These are phyloP conservation scores for Arthonia radiata DNA, from an alignment of 495 filamentous ascomycete genomes.

Conservation along the genomic window DNA sequence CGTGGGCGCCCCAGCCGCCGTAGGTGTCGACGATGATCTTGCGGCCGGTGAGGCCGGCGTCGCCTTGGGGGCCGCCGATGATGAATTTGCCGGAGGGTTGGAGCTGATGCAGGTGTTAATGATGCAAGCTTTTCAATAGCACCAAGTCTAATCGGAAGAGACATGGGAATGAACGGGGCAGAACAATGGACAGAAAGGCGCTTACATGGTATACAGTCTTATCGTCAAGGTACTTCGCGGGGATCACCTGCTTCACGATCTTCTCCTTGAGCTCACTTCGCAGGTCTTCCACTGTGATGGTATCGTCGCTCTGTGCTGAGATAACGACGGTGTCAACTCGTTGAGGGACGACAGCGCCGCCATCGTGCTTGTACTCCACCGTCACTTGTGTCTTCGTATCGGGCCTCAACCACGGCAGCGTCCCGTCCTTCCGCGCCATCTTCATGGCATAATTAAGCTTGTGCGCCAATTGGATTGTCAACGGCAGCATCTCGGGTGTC, in stretches of 20 bases:
- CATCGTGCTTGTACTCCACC: constrained; percentile 91
- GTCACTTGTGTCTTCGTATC: constrained; percentile 99
- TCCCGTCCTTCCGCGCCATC: constrained; percentile 60
- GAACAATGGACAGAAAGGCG: too few species aligned
- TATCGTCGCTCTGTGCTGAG: constrained; percentile 74
- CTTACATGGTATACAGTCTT: constrained; percentile 78
- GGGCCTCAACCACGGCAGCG: constrained; percentile 79
- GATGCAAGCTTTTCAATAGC: neutral
- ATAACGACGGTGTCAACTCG: constrained; percentile 94
- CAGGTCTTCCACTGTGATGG: constrained; percentile 77
- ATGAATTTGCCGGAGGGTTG: constrained; percentile 97
- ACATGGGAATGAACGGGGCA: too few species aligned
- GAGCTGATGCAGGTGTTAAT: constrained; percentile 28
- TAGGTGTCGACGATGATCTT: constrained; percentile 99
- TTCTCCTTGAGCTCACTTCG: constrained; percentile 92
- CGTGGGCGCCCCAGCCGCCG: constrained; percentile 98
- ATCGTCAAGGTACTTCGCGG: constrained; percentile 74
- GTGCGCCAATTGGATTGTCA: constrained; percentile 82
- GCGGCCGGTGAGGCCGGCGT: constrained; percentile 92
- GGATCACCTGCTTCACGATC: constrained; percentile 87
- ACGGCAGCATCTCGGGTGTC: constrained; percentile 86
- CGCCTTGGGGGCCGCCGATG: constrained; percentile 97
- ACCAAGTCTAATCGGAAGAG: neutral
- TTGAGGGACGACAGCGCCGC: constrained; percentile 73
- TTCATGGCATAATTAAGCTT: constrained; percentile 89